Base-by-base conservation (phyloP, 2,329 filamentous ascomycete genomes). In the Fusarium sacchari region DNA sequence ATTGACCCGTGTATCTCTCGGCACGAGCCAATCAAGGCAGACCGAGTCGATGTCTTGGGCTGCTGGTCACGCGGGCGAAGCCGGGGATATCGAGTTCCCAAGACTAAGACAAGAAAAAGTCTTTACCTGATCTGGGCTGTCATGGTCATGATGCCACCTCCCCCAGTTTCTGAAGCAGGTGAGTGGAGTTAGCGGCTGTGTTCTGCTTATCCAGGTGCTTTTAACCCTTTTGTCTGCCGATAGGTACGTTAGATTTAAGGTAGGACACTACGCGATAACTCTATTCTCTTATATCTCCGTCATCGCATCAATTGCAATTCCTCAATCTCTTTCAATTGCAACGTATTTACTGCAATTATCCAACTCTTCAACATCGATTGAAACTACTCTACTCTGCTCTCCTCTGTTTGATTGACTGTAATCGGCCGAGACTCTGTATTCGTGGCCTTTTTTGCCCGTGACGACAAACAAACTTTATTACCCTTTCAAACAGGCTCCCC, bases 11-110 rank as follows among this genome's bases (percentile, higher is more conserved):
- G 44, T 43, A 56, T 36, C n/a, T 26, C 30, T 9, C 24, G 26
- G 26, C 36, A 44, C 32, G 39, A 65, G 26, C 68, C 68, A 71
- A 66, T 50, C 59, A 64, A 26, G 47, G 26, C 3, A 43, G 18
- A 26, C 18, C 15, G 20, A 56, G 49, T 13, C 34, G 26, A 30
- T 59, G 59, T 47, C 52, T 73, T 32, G 14, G 22, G 60, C 60
- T 56, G 36, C 26, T 71, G 52, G 49, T 75, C 65, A 73, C 62
- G 68, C 76, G 76, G 76, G 76, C 72, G 56, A 77, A 78, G 67
- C 68, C 76, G 76, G 76, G 76, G 74, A 65, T 74, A 42, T 52
- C 47, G 43, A 67, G 59, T 73, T 70, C 62, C 69, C 57, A 42
- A 50, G 64, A 43, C 46, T 55, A 61, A 42, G 24, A 52, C 30